These are phyloP conservation scores for Trichoderma sp. DNA, from an alignment of 2,329 filamentous ascomycete species.

Conservation along the genomic window DNA sequence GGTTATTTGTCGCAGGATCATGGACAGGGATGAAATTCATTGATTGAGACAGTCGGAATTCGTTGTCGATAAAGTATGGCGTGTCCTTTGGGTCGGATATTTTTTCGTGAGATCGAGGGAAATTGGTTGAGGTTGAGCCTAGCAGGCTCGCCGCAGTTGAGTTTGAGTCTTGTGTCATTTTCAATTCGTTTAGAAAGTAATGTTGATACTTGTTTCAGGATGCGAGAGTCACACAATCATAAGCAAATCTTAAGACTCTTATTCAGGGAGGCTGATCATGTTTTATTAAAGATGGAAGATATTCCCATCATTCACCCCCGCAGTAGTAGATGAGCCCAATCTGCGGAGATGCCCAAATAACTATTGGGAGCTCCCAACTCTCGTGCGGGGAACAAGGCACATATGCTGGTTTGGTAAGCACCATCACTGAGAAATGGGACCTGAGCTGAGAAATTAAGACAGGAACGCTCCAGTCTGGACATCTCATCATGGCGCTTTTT, in stretches of 20 bases:
- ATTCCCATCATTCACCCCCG: neutral
- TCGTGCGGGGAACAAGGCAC: neutral
- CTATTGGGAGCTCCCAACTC: neutral
- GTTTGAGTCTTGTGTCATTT: neutral
- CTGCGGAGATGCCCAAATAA: neutral
- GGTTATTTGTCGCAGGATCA: neutral
- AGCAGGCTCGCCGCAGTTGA: neutral
- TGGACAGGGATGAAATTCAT: neutral
- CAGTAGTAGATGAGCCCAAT: neutral
- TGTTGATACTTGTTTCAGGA: neutral
- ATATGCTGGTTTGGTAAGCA: too few species aligned
- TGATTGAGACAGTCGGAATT: neutral
- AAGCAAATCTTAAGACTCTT: neutral
- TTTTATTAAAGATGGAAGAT: neutral
- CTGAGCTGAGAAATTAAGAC: neutral
- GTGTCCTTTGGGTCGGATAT: neutral
- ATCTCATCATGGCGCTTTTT: neutral
- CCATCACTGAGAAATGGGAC: neutral
- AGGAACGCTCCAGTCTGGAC: neutral
- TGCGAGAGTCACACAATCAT: accelerated
- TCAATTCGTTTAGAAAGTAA: neutral
- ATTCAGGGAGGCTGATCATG: neutral
- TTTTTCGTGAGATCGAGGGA: neutral
- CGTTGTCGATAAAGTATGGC: neutral
- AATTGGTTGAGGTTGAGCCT: neutral